Base-by-base conservation (phyloP, 805 yeast genomes). In the Cyberlindnera euphorbiae region DNA sequence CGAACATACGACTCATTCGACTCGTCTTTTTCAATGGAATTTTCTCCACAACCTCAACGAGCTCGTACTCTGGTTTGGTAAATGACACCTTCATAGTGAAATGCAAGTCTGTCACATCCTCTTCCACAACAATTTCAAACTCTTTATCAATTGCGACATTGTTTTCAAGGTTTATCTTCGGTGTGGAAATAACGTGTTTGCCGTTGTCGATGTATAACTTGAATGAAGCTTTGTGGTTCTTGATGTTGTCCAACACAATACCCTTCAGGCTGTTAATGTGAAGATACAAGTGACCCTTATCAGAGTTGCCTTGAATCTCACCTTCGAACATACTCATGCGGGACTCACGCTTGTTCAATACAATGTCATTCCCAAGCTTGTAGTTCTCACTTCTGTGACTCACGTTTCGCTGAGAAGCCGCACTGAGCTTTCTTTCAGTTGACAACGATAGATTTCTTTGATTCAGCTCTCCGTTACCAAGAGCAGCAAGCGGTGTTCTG, bases 31-130 rank as follows among this genome's bases (percentile, higher is more conserved):
- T 64, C 38, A 75, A 62, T 6, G 73, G 71, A 38, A 69, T 67
- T 36, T 71, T 71, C 50, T 82, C 87, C 17, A 60, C 62, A 5
- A 82, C 77, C 56, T 83, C 89, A 28, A 69, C 72, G 30, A 75
- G 60, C 30, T 69, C 71, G 30, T 68, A 73, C 28, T 64, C 49
- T 2, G 65, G 65, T 19, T 53, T 59, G 9, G 69, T 64, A 52
- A 79, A 81, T 10, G 66, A 62, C 33, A 86, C 69, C 62, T 84
- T 86, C 59, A 88, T 60, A 0, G 96, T 87, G 30, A 89, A 58
- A 26, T 79, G 71, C 29, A 89, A 65, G 43, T 82, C 82, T 17
- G 82, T 65, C 4, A 70, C 62, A 13, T 71, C 75, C 10, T 45
- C 38, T 14, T 73, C 77, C 17, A 82, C 82, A 4, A 79, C 67